Evolutionary conservation across 495 filamentous ascomycete genomes (phyloP).

Genomic region (Astrothelium macrocarpum): DNA sequence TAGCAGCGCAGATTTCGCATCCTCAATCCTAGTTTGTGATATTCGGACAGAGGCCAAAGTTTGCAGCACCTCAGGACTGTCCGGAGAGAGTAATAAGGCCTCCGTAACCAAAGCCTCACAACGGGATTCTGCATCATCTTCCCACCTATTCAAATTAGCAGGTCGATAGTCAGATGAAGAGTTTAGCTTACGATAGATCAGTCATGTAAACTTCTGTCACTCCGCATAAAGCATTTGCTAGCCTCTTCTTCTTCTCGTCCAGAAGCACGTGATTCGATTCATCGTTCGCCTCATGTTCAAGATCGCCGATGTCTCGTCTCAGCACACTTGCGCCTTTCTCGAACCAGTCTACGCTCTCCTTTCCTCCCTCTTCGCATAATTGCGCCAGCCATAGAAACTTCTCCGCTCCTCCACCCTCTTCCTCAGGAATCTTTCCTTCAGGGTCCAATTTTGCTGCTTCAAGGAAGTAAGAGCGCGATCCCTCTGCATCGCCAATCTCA

Average conservation of each 20-base stretch:
- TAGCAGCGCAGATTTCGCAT: slow-evolving; percentile 67
- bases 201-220: slow-evolving; percentile 97
- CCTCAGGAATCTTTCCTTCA: slow-evolving; percentile 50
- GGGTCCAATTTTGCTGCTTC: slow-evolving; percentile 63
- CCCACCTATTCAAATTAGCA: slow-evolving; percentile 50
- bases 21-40: slow-evolving; percentile 65
- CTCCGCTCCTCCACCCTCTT: slow-evolving; percentile 71
- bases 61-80: slow-evolving; percentile 74
- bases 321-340: slow-evolving; percentile 68
- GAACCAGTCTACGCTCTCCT: slow-evolving; percentile 79
- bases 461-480: slow-evolving; percentile 58
- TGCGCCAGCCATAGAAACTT: slow-evolving; percentile 97
- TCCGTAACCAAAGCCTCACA: slow-evolving; percentile 84
- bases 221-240: slow-evolving; percentile 79
- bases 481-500: slow-evolving; percentile 69
- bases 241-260: slow-evolving; percentile 62
- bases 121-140: slow-evolving; percentile 71
- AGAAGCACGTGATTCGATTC: slow-evolving; percentile 36
- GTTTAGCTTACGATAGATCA: slow-evolving; percentile 57
- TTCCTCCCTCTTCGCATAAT: slow-evolving; percentile 75
- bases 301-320: slow-evolving; percentile 50
- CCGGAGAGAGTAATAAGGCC: slow-evolving; percentile 65
- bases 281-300: slow-evolving; percentile 36
- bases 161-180: background rate
- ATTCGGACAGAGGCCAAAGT: slow-evolving; percentile 90